phyloP scores from a whole-genome alignment of 2,329 filamentous ascomycete genomes.

The Sporothrix brunneoviolacea region DNA sequence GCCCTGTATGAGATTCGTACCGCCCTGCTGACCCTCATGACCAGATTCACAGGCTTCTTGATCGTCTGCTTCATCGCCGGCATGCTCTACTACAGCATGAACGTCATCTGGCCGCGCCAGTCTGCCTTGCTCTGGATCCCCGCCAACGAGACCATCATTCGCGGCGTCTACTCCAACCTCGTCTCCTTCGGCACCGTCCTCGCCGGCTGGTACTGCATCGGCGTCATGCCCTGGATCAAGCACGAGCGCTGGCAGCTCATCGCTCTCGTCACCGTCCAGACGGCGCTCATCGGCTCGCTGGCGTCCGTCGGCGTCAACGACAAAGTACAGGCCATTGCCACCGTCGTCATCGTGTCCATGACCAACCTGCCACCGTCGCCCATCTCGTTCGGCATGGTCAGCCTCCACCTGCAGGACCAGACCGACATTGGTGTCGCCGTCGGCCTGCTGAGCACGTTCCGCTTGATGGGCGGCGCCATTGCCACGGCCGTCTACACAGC shows the following conservation, averaged over 20 bases:
- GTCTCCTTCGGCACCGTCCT: neutral
- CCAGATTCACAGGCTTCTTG: slow-evolving; percentile 19
- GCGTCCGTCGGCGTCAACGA: slow-evolving; percentile 26
- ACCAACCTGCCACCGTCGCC: slow-evolving; percentile 26
- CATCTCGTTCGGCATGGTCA: slow-evolving; percentile 28
- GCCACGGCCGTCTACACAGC: slow-evolving; percentile 32
- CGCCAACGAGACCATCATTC: slow-evolving; percentile 15
- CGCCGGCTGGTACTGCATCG: slow-evolving; percentile 22
- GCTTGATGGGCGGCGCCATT: slow-evolving; percentile 30
- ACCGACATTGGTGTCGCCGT: slow-evolving; percentile 30
- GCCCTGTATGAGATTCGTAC: no score
- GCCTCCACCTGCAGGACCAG: slow-evolving; percentile 29
- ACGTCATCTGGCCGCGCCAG: slow-evolving; percentile 25
- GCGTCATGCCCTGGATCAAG: slow-evolving; percentile 24
- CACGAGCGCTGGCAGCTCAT: slow-evolving; percentile 31
- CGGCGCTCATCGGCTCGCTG: slow-evolving; percentile 29
- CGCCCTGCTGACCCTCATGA: no score
- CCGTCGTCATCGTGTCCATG: slow-evolving; percentile 25
- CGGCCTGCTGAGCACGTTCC: slow-evolving; percentile 29
- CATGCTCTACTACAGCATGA: slow-evolving; percentile 26
- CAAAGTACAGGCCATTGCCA: slow-evolving; percentile 28
- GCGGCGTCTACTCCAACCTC: slow-evolving; percentile 21
- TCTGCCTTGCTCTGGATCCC: slow-evolving; percentile 36
- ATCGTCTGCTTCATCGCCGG: slow-evolving; percentile 25
- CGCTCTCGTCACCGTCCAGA: slow-evolving; percentile 26